Evolutionary conservation across 768 basidiomycete species (phyloP).

Genomic region (Amanita fuliginea): DNA sequence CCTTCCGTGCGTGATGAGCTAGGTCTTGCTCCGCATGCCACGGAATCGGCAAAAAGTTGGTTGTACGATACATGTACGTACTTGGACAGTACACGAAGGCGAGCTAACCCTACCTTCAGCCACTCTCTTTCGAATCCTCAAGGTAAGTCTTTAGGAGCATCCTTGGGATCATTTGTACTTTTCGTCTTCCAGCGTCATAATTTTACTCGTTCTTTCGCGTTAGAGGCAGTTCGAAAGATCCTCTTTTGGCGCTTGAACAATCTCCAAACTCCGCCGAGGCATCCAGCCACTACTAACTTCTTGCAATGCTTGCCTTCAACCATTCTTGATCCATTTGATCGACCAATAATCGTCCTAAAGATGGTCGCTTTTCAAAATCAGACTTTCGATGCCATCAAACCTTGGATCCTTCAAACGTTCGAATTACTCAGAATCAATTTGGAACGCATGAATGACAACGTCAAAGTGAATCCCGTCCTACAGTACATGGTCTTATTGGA

Average conservation of each 20-base stretch:
- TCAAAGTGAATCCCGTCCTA: conserved; percentile 29
- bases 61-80: conserved; percentile 53
- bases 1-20: conserved; percentile 53
- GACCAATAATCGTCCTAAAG: conserved; percentile 51
- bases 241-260: conserved; percentile 47
- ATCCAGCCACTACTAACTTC: conserved; percentile 18
- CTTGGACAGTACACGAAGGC: conserved; percentile 1
- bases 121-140: conserved; percentile 49
- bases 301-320: conserved; percentile 44
- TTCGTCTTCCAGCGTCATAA: conserved; percentile 42
- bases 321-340: conserved; percentile 48
- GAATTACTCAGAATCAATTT: conserved; percentile 53
- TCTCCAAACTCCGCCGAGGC: conserved; percentile 23
- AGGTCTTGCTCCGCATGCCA: conserved; percentile 31
- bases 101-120: conserved; percentile 20
- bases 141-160: conserved; percentile 30
- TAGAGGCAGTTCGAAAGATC: conserved; percentile 45
- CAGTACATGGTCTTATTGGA: conserved; percentile 66
- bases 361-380: conserved; percentile 31
- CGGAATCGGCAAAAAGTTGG: conserved; percentile 50
- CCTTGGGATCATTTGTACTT: conserved; percentile 5
- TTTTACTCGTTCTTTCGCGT: conserved; percentile 49
- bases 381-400: conserved; percentile 25
- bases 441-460: conserved; percentile 29
- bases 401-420: conserved; percentile 33